Evolutionary conservation across 2,329 filamentous ascomycete genomes (phyloP), one percentile per base, ranked within the genome.

Genomic region (Calonectria fujianensis): DNA sequence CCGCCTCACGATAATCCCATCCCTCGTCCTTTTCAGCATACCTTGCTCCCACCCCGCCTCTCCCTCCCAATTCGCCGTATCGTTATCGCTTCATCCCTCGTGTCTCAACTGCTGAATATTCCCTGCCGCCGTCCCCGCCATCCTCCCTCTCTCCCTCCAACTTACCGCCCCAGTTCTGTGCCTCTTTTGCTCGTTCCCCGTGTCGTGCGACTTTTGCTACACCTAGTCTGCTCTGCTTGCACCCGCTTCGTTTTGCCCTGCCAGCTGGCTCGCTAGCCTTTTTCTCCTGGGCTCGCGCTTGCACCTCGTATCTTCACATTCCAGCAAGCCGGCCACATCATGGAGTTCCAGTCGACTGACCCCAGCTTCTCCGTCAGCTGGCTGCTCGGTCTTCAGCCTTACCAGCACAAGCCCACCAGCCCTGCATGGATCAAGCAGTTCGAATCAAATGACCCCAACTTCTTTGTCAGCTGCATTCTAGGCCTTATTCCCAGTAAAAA

Each of bases 351-450:
- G 73, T 81, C 77, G 51, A 76, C 76, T 50, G 77, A 80, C 67
- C 76, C 80, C 73, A 80, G 74, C 76, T 82, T 82, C 76, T 81
- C 75, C 41, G 79, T 82, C 71, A 81, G 79, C 75, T 82, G 81
- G 81, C 74, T 82, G 41, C 74, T 82, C 52, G 80, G 80, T 64
- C 80, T 82, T 37, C 78, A 76, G 73, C 77, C 80, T 68, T 74
- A 72, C 68, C 72, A 74, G 57, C 70, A 73, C 69, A 79, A 71
- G 76, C 75, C 80, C 64, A 76, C 73, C 67, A 74, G 73, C 74
- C 81, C 81, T 37, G 31, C 72, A 70, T 82, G 80, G 80, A 79
- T 78, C 66, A 77, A 74, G 50, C 76, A 76, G 31, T 82, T 76
- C 54, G 70, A 81, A 71, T 77, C 80, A 51, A 73, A 80, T 59